Evolutionary conservation across 768 basidiomycete genomes (phyloP).

Genomic region (Boletus pseudopeckii): DNA sequence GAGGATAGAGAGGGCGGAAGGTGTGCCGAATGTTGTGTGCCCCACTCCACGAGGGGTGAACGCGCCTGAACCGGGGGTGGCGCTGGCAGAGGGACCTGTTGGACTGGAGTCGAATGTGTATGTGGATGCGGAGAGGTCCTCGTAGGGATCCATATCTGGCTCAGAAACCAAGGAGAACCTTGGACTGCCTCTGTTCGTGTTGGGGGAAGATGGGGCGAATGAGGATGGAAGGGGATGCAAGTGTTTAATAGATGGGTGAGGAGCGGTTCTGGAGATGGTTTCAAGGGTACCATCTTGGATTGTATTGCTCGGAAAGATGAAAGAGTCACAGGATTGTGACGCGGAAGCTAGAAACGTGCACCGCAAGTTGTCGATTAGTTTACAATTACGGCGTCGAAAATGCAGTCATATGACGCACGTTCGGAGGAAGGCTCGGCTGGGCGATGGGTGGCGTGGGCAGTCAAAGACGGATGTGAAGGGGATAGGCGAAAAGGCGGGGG

Average conservation of each 20-base stretch:
- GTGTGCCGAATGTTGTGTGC: constrained; percentile 20
- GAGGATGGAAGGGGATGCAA: constrained; percentile 21
- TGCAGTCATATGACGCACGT: constrained; percentile 22
- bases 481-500: constrained; percentile 1
- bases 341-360: constrained; percentile 25
- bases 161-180: constrained; percentile 23
- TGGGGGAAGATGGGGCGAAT: constrained; percentile 19
- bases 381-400: constrained; percentile 8
- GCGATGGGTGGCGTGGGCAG: constrained; percentile 16
- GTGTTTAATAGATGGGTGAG: constrained; percentile 18
- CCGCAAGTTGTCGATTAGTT: constrained; percentile 2
- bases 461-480: not conserved
- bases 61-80: constrained; percentile 4
- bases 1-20: constrained; percentile 37
- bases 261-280: constrained; percentile 16
- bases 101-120: constrained; percentile 27
- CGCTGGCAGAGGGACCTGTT: constrained; percentile 2
- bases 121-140: constrained; percentile 29
- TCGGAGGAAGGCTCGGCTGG: constrained; percentile 19
- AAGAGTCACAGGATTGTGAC: constrained; percentile 32
- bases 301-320: constrained; percentile 37
- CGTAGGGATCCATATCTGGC: constrained; percentile 21
- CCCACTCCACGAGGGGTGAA: constrained; percentile 24
- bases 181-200: constrained; percentile 23
- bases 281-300: constrained; percentile 26